Base-by-base conservation (phyloP, 2,329 filamentous ascomycete species). In the Alternaria panax region DNA sequence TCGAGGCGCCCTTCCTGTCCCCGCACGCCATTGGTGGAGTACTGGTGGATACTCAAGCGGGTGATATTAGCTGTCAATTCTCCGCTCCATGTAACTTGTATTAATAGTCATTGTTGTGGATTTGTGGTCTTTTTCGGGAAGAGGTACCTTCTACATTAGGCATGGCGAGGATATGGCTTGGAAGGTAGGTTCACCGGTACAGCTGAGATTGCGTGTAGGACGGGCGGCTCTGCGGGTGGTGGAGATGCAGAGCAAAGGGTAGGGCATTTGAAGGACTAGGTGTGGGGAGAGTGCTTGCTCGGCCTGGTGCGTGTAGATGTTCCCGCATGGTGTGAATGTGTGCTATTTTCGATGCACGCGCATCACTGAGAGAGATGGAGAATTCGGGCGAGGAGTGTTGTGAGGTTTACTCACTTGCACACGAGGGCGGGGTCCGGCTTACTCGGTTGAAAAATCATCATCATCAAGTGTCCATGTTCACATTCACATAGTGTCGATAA, bases 191-290 rank as follows among this genome's bases (percentile, higher is more conserved):
- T 51, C 25, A 28, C 38, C 18, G 51, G n/a, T 28, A 25, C 25
- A 52, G 61, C 36, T 32, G 43, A 47, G 22, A 42, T 28, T 18
- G 60, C 24, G 41, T 51, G 67, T 65, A 53, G 59, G 59, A 68
- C 68, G 68, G 67, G 70, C 69, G 70, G 70, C 70, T 73, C 69
- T 73, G 70, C 70, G 70, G 68, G 63, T 60, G 60, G 50, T 52
- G 58, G 64, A 41, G 34, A 45, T 42, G 5, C 51, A 47, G 28
- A 40, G 14, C 28, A 27, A 55, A 20, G 24, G 7, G 36, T 43
- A 51, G 41, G 40, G 8, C 18, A 50, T 32, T 53, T 40, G 20
- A 42, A 42, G 41, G 42, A 50, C 42, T 20, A 14, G 41, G 45
- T 57, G 63, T 52, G 40, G 34, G 36, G 11, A 24, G 42, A 36